Evolutionary conservation across 169 alveolate species (phyloP).

Genomic region (Plasmodium coatneyi): DNA sequence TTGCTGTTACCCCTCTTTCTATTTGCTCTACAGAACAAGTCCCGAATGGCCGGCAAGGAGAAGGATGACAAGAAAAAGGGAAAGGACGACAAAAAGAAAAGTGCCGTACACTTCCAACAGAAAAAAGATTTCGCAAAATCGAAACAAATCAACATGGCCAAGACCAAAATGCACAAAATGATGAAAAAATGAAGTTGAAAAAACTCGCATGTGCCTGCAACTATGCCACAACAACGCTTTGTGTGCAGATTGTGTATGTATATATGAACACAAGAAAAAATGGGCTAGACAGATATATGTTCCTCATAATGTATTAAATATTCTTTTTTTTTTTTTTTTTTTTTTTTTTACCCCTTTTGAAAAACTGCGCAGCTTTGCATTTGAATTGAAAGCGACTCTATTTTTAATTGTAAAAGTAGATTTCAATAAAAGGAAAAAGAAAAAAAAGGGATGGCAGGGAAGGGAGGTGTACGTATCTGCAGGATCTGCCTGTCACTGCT

Average conservation of each 20-base stretch:
- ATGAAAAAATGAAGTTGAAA: slow-evolving; percentile 36
- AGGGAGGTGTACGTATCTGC: neutral
- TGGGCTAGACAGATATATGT: neutral
- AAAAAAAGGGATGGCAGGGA: neutral
- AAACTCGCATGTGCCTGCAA: neutral
- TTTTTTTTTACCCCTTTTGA: neutral
- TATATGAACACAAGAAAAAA: neutral
- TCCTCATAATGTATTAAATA: neutral
- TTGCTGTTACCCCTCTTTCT: neutral
- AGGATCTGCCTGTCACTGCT: neutral
- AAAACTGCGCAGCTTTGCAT: neutral
- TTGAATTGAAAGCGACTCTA: neutral
- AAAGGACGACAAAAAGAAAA: slow-evolving; percentile 56
- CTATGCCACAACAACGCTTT: neutral
- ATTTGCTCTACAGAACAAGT: slow-evolving; percentile 23
- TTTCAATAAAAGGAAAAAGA: neutral
- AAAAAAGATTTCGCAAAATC: slow-evolving; percentile 29
- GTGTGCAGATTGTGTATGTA: neutral
- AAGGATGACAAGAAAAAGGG: slow-evolving; percentile 62
- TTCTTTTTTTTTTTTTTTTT: neutral
- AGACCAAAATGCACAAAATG: slow-evolving; percentile 65
- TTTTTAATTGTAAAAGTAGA: neutral
- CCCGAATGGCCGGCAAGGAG: slow-evolving; percentile 40
- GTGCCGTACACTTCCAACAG: slow-evolving; percentile 32
- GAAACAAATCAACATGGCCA: slow-evolving; percentile 24